These are phyloP conservation scores for Corylus heterophylla DNA, from an alignment of 306 rosid species.

Conservation along the genomic window DNA sequence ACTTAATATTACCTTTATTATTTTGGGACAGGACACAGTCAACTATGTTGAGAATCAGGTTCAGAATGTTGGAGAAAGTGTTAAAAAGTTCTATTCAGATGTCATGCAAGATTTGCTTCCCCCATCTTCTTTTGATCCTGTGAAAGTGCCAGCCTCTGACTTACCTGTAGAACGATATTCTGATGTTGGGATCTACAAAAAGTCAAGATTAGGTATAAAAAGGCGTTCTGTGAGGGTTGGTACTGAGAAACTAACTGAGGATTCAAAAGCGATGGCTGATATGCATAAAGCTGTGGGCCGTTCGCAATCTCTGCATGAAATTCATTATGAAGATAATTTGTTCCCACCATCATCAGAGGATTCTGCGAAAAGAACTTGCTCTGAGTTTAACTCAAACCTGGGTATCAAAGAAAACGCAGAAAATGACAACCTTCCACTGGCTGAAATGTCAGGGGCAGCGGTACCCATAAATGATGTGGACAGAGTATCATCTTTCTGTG, in stretches of 20 bases:
- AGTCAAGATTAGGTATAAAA: conserved; percentile 31
- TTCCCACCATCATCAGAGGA: conserved; percentile 34
- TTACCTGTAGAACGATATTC: conserved; percentile 34
- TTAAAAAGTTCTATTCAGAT: conserved; percentile 69
- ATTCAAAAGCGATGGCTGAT: conserved; percentile 30
- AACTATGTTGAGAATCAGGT: conserved; percentile 79
- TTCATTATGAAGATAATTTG: conserved; percentile 23
- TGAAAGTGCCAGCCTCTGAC: conserved; percentile 34
- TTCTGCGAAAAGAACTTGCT: conserved; percentile 25
- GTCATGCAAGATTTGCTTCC: conserved; percentile 67
- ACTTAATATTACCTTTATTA: conserved; percentile 11
- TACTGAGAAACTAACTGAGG: conserved; percentile 27
- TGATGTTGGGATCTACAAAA: conserved; percentile 32
- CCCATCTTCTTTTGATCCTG: conserved; percentile 42
- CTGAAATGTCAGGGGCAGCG: conserved; percentile 15
- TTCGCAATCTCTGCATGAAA: conserved; percentile 24
- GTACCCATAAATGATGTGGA: conserved; percentile 18
- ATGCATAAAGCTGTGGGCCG: conserved; percentile 23
- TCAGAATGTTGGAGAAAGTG: conserved; percentile 72
- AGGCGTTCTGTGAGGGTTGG: conserved; percentile 27
- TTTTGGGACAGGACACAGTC: conserved; percentile 59
- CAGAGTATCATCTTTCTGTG: conserved; percentile 34
- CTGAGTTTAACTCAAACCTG: conserved; percentile 27
- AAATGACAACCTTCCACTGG: conserved; percentile 13
- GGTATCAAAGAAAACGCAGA: conserved; percentile 28